A percentile compares a stretch with the other conserved stretches of the same genome.
Evolutionary conservation across 768 basidiomycete genomes (phyloP).

Genomic region (Paxillus involutus): DNA sequence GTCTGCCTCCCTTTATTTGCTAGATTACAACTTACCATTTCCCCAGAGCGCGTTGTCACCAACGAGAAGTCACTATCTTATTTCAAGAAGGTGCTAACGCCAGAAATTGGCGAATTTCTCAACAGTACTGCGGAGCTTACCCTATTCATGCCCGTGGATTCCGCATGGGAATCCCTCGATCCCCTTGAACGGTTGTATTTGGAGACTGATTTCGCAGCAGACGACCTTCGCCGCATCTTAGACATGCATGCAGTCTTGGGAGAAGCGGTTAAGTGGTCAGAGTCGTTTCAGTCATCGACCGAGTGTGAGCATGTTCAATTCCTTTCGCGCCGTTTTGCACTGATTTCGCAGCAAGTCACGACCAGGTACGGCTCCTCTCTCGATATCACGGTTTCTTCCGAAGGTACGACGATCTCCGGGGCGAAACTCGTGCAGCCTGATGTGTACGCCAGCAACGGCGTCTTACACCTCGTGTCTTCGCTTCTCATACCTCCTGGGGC

Average conservation of each 20-base stretch:
- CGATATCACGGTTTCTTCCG: slow-evolving; percentile 52
- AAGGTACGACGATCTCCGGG: slow-evolving; percentile 55
- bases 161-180: slow-evolving; percentile 80
- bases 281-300: slow-evolving; percentile 51
- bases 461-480: slow-evolving; percentile 84
- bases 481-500: slow-evolving; percentile 78
- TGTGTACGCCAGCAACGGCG: slow-evolving; percentile 93
- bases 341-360: slow-evolving; percentile 50
- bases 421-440: slow-evolving; percentile 73
- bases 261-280: slow-evolving; percentile 63
- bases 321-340: slow-evolving; percentile 1
- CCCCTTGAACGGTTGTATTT: slow-evolving; percentile 82
- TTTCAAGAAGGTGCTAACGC: slow-evolving; percentile 69
- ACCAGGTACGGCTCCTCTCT: slow-evolving; percentile 68
- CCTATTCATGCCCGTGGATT: slow-evolving; percentile 83
- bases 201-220: slow-evolving; percentile 81
- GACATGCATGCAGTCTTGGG: slow-evolving; percentile 72
- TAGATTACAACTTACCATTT: neutral
- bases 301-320: slow-evolving; percentile 46
- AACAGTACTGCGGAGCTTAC: slow-evolving; percentile 75
- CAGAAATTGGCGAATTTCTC: slow-evolving; percentile 54
- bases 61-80: slow-evolving; percentile 66
- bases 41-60: slow-evolving; percentile 58
- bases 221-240: slow-evolving; percentile 77
- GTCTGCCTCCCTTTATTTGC: neutral